A percentile compares a stretch with the other conserved stretches of the same genome.
phyloP scores from a whole-genome alignment of 208 protist genomes.

The Novymonas esmeraldas region DNA sequence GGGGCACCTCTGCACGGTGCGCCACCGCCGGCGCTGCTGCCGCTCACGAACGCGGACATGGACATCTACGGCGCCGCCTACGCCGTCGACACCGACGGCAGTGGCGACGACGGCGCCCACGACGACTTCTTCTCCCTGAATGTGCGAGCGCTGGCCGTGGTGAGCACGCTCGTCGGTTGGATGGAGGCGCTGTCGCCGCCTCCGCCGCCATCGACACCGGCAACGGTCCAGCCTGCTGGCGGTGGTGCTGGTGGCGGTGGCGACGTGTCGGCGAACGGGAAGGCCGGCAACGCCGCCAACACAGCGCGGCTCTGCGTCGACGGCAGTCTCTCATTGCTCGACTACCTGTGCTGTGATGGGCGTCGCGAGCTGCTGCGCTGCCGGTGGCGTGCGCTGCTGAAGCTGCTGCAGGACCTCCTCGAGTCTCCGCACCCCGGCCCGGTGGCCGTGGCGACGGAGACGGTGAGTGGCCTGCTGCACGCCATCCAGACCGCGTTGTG shows the following conservation, averaged over 20 bases:
- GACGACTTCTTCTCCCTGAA: conserved; percentile 50
- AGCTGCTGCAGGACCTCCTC: conserved; percentile 49
- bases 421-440: conserved; percentile 45
- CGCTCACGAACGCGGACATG: conserved; percentile 27
- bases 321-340: conserved; percentile 14
- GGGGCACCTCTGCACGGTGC: conserved; percentile 12
- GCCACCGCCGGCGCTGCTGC: conserved; percentile 7
- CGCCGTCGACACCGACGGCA: conserved; percentile 27
- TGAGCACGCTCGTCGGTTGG: conserved; percentile 36
- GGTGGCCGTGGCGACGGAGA: conserved; percentile 57
- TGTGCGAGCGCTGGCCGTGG: conserved; percentile 41
- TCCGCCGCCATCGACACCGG: neutral
- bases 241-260: neutral
- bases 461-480: conserved; percentile 47
- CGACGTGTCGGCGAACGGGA: too few species aligned
- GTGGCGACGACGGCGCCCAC: neutral
- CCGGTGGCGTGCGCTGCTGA: conserved; percentile 47
- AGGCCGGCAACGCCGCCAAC: too few species aligned
- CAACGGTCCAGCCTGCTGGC: neutral
- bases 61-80: conserved; percentile 52
- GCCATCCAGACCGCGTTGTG: conserved; percentile 34
- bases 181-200: conserved; percentile 26
- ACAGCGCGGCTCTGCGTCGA: neutral
- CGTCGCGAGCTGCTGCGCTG: conserved; percentile 40
- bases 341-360: conserved; percentile 37